A percentile compares a stretch with the other conserved stretches of the same genome.
These are phyloP conservation scores for Zygoascus biomembranicola DNA, from an alignment of 805 yeast species.

Conservation along the genomic window DNA sequence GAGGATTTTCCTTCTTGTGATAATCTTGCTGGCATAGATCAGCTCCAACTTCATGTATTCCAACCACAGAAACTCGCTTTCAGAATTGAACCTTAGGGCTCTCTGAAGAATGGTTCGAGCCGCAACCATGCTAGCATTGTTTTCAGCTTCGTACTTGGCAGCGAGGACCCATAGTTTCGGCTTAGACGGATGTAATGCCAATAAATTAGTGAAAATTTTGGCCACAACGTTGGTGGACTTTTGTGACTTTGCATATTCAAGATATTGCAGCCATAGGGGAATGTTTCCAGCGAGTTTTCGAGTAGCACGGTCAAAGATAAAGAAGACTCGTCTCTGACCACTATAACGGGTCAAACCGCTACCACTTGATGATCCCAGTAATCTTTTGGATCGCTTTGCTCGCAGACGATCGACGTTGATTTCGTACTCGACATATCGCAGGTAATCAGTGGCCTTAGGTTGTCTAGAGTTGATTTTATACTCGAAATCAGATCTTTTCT, in stretches of 20 bases:
- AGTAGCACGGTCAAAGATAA: conserved; percentile 76
- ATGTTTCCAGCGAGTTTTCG: conserved; percentile 70
- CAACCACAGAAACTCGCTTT: conserved; percentile 64
- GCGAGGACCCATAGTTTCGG: conserved; percentile 90
- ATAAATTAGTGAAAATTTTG: conserved; percentile 64
- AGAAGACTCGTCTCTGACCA: conserved; percentile 68
- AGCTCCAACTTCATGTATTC: conserved; percentile 85
- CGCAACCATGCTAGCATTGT: conserved; percentile 79
- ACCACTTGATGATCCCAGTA: conserved; percentile 42
- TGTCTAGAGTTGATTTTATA: conserved; percentile 83
- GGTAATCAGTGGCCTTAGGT: conserved; percentile 64
- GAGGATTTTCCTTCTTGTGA: conserved; percentile 74
- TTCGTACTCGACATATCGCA: conserved; percentile 76
- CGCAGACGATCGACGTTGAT: conserved; percentile 70
- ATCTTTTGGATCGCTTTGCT: conserved; percentile 56
- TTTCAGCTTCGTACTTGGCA: conserved; percentile 87
- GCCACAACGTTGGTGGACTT: conserved; percentile 27
- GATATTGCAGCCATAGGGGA: conserved; percentile 68
- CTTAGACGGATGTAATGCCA: conserved; percentile 86
- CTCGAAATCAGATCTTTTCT: conserved; percentile 92
- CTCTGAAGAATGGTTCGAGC: conserved; percentile 81
- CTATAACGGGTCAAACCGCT: conserved; percentile 69
- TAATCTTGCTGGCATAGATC: conserved; percentile 71
- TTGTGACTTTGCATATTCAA: conserved; percentile 41
- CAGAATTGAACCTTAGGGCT: conserved; percentile 76